phyloP scores from a whole-genome alignment of 2,329 filamentous ascomycete genomes.

The Stachybotrys echinatus region DNA sequence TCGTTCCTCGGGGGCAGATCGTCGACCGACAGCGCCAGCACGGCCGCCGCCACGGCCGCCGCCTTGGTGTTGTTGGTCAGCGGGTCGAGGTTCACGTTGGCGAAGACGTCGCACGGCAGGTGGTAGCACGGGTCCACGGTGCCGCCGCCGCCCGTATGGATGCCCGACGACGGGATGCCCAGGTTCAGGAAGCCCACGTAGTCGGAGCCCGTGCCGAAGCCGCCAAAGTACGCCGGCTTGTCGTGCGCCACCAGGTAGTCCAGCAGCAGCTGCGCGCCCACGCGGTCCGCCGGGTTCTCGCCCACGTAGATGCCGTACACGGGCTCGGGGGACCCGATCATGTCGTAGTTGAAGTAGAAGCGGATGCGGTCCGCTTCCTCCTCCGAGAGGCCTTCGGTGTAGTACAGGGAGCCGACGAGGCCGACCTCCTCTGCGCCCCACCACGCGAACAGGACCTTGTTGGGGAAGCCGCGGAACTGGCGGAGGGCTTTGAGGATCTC shows the following conservation, averaged over 20 bases:
- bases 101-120: conserved; percentile 30
- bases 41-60: conserved; percentile 46
- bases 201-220: conserved; percentile 31
- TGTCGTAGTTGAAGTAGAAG: conserved; percentile 68
- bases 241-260: conserved; percentile 21
- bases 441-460: conserved; percentile 38
- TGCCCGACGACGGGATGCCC: conserved; percentile 33
- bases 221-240: conserved; percentile 12
- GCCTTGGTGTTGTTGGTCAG: conserved; percentile 31
- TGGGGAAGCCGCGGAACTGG: conserved; percentile 31
- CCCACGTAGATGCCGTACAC: conserved; percentile 31
- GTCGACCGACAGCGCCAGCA: conserved; percentile 28
- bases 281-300: conserved; percentile 30
- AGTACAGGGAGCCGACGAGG: conserved; percentile 38
- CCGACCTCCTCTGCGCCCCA: conserved; percentile 39
- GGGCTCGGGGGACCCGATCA: conserved; percentile 50
- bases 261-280: conserved; percentile 26
- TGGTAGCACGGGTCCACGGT: conserved; percentile 32
- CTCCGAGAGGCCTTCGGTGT: conserved; percentile 26
- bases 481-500: conserved; percentile 31
- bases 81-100: conserved; percentile 35
- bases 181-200: conserved; percentile 34
- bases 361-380: conserved; percentile 48
- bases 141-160: conserved; percentile 31
- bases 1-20: conserved; percentile 25